Base-by-base conservation (phyloP, 495 filamentous ascomycete genomes). In the Chaetomium cochliodes region DNA sequence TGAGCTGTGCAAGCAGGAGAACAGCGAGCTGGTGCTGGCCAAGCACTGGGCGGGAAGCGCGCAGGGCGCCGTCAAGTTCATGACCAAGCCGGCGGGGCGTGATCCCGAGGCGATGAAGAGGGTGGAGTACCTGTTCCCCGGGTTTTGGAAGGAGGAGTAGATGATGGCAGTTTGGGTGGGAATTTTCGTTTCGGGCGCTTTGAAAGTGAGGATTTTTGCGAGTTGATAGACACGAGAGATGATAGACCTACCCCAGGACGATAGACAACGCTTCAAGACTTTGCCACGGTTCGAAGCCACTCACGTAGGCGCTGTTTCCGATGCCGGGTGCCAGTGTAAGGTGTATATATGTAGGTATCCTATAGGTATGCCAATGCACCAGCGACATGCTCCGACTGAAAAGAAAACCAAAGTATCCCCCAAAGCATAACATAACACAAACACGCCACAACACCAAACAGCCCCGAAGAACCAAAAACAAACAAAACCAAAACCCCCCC, bases 61-160 rank as follows among this genome's bases (percentile, higher is more conserved):
- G 53, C 85, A 84, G 71, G 86, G 84, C 42, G 86, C 87, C 22
- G 77, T 90, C 68, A 87, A 88, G 77, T 91, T 90, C 66, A 91
- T 87, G 78, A 92, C 90, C 49, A 84, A 88, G 64, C 82, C 82
- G 60, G 79, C 82, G 16, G 83, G 88, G 52, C 82, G 88, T 69
- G 80, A 80, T 46, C 79, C 81, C 0, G 88, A 90, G 75, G 86
- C 84, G 9, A 74, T 84, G 71, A 85, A 88, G 82, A 87, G 85
- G 78, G 77, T 93, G 56, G 80, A 87, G 72, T 96, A 86, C 79
- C 73, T 97, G 65, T 94, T 93, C 77, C 90, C 90, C 1, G 87
- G 85, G 0, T 85, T 82, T 60, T 77, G 80, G 70, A 64, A 77
- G 6, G 65, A 77, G 6, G 65, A 75, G 23, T 76, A 74, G 50